phyloP scores from a whole-genome alignment of 2,329 filamentous ascomycete species.

The Onygenales sp. region DNA sequence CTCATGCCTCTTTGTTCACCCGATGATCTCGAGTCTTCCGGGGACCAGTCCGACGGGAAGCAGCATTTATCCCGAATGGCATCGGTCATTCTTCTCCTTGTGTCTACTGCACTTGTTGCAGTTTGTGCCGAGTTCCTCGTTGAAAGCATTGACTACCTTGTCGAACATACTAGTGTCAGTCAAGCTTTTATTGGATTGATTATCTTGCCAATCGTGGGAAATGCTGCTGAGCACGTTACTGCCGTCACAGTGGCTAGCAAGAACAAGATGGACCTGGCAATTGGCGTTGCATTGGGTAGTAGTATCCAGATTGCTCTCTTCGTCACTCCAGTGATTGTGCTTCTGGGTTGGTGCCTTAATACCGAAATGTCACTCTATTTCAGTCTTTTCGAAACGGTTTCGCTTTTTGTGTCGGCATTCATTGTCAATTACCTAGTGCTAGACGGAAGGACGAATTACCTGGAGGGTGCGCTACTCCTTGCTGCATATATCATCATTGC shows the following conservation, averaged over 20 bases:
- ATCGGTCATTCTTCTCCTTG: constrained; percentile 52
- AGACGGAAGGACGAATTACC: constrained; percentile 77
- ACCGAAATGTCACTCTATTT: constrained; percentile 74
- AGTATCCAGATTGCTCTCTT: constrained; percentile 65
- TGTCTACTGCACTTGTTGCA: constrained; percentile 57
- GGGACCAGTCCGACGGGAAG: constrained; percentile 19
- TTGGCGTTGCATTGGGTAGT: constrained; percentile 61
- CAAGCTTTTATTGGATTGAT: constrained; percentile 64
- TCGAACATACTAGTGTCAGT: constrained; percentile 45
- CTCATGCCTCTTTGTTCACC: constrained; percentile 10
- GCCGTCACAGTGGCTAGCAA: constrained; percentile 61
- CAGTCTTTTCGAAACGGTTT: constrained; percentile 80
- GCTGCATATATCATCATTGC: constrained; percentile 60
- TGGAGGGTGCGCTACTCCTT: constrained; percentile 61
- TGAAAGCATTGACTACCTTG: constrained; percentile 55
- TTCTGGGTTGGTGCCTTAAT: constrained; percentile 60
- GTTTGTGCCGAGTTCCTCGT: constrained; percentile 63
- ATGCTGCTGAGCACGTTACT: constrained; percentile 64
- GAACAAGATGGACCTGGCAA: constrained; percentile 68
- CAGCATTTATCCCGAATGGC: constrained; percentile 28
- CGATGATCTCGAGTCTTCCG: constrained; percentile 29
- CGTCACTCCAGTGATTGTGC: constrained; percentile 60
- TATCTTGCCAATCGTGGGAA: constrained; percentile 63
- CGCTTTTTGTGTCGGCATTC: constrained; percentile 72
- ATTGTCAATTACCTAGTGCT: constrained; percentile 83